Conservation (phyloP, 1,284 basidiomycete genomes). For the Cystobasidium slooffiae region DNA sequence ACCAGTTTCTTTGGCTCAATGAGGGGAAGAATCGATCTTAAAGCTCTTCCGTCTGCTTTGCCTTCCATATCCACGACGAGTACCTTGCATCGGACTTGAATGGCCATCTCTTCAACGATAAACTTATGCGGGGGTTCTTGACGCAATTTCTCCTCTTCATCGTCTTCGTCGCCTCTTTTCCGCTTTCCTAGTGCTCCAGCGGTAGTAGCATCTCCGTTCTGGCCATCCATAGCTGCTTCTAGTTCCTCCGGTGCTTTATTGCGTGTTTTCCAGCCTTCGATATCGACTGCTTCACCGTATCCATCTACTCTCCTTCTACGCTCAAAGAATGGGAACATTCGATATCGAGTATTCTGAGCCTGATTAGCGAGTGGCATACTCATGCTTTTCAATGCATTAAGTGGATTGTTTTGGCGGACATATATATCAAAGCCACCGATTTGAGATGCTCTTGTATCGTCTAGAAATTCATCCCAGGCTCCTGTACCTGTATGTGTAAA, state of each 20-base stretch:
- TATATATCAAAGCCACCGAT: conserved; percentile 45
- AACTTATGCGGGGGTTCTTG: conserved; percentile 91
- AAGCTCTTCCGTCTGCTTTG: conserved; percentile 90
- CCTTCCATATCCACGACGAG: conserved; percentile 95
- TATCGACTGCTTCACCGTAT: conserved; percentile 93
- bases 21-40: conserved; percentile 95
- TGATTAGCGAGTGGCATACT: conserved; percentile 81
- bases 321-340: conserved; percentile 98
- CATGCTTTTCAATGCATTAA: conserved; percentile 64
- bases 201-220: conserved; percentile 59
- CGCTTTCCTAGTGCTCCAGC: conserved; percentile 41
- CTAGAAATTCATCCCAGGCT: conserved; percentile 54
- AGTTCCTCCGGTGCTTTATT: conserved; percentile 73
- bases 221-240: conserved; percentile 63
- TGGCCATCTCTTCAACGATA: conserved; percentile 71
- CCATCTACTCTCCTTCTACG: conserved; percentile 88
- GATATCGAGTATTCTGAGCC: conserved; percentile 74
- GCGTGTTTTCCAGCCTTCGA: conserved; percentile 90
- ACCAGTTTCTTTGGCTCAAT: conserved; percentile 95
- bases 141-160: conserved; percentile 62
- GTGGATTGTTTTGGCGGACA: conserved; percentile 17
- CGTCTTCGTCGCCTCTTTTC: conserved; percentile 72
- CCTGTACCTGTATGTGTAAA: conserved; percentile 48
- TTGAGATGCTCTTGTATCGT: conserved; percentile 39
- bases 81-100: conserved; percentile 80